Base-by-base conservation (phyloP, 2,329 filamentous ascomycete genomes). In the Elsinoe ampelina region DNA sequence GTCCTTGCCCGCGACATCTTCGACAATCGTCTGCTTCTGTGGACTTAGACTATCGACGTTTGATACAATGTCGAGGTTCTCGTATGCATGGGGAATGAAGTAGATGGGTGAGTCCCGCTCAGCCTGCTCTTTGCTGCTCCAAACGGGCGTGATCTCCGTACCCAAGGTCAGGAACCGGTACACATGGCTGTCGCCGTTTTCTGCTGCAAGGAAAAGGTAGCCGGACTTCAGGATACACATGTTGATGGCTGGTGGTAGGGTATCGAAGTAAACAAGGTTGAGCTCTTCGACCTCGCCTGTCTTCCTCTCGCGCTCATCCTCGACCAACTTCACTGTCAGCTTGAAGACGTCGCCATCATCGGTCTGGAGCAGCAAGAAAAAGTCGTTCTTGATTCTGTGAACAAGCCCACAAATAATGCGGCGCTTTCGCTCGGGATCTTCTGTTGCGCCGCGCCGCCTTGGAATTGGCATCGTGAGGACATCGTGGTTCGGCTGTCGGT, bases 321-420 rank as follows among this genome's bases (percentile, higher is more conserved):
- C 86, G 8, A 84, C 80, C 84, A 96, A 92, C 61, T 96, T 90
- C 59, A 98, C 84, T 0, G 86, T 96, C 51, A 97, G 81, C 70
- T 97, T 97, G 79, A 98, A 97, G 5, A 98, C 77, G 70, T 98
- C 95, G n/a, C 93, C 93, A 69, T 98, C 95, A 58, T 98, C 93
- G 0, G 88, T 90, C 69, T 99, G 93, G 0, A 98, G 75, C 2
- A 99, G 80, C 69, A 97, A 95, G 76, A 98, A 99, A 74, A 98
- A 98, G 1, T 91, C 90, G 41, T 65, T 90, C 65, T 93, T 92
- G 69, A 96, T 85, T 70, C 95, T 95, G 74, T 98, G 93, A 84
- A 97, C 92, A n/a, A 95, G 90, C 51, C 93, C 93, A 2, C 88
- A 82, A 1, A 92, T 84, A 58, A 98, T 93, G 32, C 77, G 84